Evolutionary conservation across 768 basidiomycete species (phyloP).

Genomic region (Kwoniella mangroviensis): DNA sequence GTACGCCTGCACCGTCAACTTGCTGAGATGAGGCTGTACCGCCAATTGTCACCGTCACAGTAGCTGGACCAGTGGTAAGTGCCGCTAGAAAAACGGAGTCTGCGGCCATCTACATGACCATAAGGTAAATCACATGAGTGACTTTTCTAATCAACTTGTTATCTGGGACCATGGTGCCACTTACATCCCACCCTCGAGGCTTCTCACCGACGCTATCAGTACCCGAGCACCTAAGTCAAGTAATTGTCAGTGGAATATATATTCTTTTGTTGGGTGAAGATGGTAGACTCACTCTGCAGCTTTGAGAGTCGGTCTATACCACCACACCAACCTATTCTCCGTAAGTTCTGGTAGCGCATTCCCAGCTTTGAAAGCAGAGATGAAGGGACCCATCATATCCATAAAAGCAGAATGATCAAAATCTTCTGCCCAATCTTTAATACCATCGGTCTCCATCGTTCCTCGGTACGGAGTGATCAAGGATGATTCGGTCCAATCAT

Average conservation of each 20-base stretch:
- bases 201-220: conserved; percentile 51
- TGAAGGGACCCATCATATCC: conserved; percentile 55
- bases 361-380: conserved; percentile 55
- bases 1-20: conserved; percentile 45
- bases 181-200: conserved; percentile 53
- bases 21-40: conserved; percentile 30
- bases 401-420: conserved; percentile 54
- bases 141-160: neutral
- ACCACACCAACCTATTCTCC: conserved; percentile 52
- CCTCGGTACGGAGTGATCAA: conserved; percentile 53
- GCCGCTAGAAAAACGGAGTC: conserved; percentile 54
- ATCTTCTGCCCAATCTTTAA: conserved; percentile 51
- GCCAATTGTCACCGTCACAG: conserved; percentile 52
- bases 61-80: conserved; percentile 45
- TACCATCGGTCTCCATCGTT: conserved; percentile 52
- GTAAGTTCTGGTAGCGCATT: conserved; percentile 33
- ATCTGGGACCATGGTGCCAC: neutral
- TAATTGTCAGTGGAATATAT: neutral
- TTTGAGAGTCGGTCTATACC: conserved; percentile 55
- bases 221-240: conserved; percentile 36
- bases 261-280: neutral
- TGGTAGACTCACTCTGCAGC: conserved; percentile 21
- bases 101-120: conserved; percentile 24
- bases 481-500: conserved; percentile 53
- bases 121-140: neutral